phyloP scores from a whole-genome alignment of 768 basidiomycete genomes.

The Lactarius indigo region DNA sequence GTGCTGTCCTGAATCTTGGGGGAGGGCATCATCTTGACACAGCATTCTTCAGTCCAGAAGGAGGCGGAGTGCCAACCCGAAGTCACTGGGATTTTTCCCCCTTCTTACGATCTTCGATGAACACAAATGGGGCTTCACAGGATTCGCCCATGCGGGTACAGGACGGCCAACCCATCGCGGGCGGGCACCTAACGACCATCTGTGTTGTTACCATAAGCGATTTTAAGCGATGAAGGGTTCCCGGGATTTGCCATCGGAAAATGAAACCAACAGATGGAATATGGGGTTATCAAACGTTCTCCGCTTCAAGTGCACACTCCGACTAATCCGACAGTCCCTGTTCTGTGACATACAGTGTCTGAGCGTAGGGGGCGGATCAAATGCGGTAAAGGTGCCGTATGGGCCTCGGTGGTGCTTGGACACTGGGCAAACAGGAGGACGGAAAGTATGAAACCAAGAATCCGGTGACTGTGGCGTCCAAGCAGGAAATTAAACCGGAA shows the following conservation, averaged over 20 bases:
- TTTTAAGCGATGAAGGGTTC: not conserved
- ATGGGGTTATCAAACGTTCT: not conserved
- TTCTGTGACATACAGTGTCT: not conserved
- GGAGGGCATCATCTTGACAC: not conserved
- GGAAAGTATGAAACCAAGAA: not conserved
- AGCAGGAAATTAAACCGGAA: not conserved
- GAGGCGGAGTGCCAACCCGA: not conserved
- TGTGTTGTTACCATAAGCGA: not conserved
- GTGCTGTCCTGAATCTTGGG: not conserved
- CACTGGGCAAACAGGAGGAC: not conserved
- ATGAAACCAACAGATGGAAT: not conserved
- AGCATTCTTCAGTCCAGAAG: not conserved
- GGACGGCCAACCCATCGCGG: not conserved
- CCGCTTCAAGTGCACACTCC: not conserved
- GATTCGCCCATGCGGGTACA: not conserved
- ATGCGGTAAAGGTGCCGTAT: not conserved
- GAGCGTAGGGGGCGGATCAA: not conserved
- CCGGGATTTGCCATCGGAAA: conserved; percentile 1
- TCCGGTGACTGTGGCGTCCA: too few species aligned
- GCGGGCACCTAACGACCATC: not conserved
- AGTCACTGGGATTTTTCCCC: not conserved
- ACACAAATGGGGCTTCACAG: not conserved
- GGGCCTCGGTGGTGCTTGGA: not conserved
- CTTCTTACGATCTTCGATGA: too few species aligned
- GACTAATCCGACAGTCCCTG: not conserved